Evolutionary conservation across 176 grass and related monocot genomes (phyloP).

Genomic region (Oryza australiensis): DNA sequence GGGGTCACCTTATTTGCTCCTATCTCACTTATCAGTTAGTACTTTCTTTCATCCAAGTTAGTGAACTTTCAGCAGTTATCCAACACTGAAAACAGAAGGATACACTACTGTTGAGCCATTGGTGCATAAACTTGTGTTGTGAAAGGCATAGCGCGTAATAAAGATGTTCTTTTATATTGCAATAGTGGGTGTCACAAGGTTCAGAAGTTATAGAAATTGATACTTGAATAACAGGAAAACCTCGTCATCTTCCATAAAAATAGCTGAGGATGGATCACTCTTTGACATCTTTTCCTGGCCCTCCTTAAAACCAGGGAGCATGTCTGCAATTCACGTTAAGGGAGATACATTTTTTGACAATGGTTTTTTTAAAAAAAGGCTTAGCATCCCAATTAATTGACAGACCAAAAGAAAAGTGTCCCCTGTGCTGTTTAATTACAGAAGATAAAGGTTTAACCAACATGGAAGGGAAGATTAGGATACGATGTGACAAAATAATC

Average conservation of each 20-base stretch:
- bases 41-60: too few relatives aligned
- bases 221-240: conserved; percentile 31
- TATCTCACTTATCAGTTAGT: too few relatives aligned
- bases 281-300: conserved; percentile 98
- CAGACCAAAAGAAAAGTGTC: background rate
- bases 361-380: background rate
- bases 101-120: background rate
- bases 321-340: conserved; percentile 56
- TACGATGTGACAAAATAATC: conserved; percentile 98
- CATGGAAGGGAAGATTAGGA: conserved; percentile 24
- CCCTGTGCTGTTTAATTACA: background rate
- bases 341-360: background rate
- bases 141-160: background rate
- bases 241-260: conserved; percentile 98
- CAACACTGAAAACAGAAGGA: too few relatives aligned
- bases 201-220: background rate
- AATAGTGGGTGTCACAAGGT: conserved; percentile 8
- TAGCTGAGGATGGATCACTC: conserved; percentile 80
- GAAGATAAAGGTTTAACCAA: background rate
- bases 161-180: background rate
- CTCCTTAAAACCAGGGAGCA: conserved; percentile 93
- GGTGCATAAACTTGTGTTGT: background rate
- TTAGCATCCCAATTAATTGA: background rate
- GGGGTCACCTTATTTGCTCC: too few relatives aligned
- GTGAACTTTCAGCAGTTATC: too few relatives aligned